Base-by-base conservation (phyloP, 176 grass and related monocot genomes). In the Dendrocalamus sinicus region DNA sequence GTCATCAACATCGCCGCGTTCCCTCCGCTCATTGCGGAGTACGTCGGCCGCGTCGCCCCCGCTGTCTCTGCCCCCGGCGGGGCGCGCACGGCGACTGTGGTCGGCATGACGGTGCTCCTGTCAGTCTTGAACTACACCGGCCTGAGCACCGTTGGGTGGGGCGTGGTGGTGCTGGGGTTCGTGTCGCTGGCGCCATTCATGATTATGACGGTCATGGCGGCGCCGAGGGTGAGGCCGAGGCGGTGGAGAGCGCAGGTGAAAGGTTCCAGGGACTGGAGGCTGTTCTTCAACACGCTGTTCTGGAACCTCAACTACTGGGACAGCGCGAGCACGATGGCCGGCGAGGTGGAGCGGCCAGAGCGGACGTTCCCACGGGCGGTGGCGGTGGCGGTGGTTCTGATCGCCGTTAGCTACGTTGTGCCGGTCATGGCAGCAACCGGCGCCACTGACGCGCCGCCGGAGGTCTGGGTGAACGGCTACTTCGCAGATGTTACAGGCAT, bases 261-360 rank as follows among this genome's bases (percentile, higher is more conserved):
- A 3, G 75, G 74, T 23, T 14, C 3, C 8, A 80, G 55, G 60
- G 72, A 92, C 72, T 92, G 90, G 90, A 61, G 55, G 22, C 88
- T 92, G 47, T 92, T 81, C 60, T 78, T 92, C 60, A 92, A 92
- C 78, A 89, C 73, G 15, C 80, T 92, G 35, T 92, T 92, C 84
- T 89, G 87, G 90, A 92, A 92, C 70, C 84, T 92, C 17, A 92
- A 87, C 70, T 92, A 86, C 71, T 89, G 83, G 90, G 90, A 92
- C 70, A 85, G 85, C 76, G 73, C 82, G 12, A 92, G 90, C 50
- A 92, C 87, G 3, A 65, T 92, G 80, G 68, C 88, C 9, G 88
- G 88, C 20, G 91, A 92, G 80, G 91, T 92, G 30, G 86, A 91
- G 4, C 78, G 51, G 40, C 90, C 82, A 8, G 86, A 84, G 60